Base-by-base conservation (phyloP, 805 yeast species). In the Komagataella phaffii region DNA sequence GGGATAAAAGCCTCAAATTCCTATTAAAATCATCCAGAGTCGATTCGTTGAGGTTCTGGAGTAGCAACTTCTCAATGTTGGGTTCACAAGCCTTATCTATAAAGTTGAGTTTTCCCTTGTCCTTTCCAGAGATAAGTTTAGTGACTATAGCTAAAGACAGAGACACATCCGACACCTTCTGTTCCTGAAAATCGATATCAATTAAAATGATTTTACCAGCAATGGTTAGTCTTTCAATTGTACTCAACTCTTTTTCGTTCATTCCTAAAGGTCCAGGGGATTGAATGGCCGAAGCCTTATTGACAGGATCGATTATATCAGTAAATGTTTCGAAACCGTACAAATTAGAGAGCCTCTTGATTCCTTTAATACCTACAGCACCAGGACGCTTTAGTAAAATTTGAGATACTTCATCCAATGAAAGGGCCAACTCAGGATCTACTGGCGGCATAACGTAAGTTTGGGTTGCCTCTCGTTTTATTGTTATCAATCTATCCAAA, bases 291-390 rank as follows among this genome's bases (percentile, higher is more conserved):
- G 47, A 18, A 14, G 46, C 18, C 17, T 21, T 18, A 17, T 30
- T 44, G 12, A 24, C 24, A 19, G 45, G 30, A 30, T 43, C 24
- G 17, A 51, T 24, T 4, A 56, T 55, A 53, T 64, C 68, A 3
- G 60, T 57, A 51, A 66, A 66, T 6, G 69, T 66, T 48, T 67
- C 70, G 52, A 68, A 68, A 2, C 71, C 72, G 51, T 68, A 67
- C n/a, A 65, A 61, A 48, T 64, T 64, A 10, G 70, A 64, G 10
- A 68, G 53, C 19, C 64, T 54, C 47, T 64, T 63, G 52, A 68
- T 64, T 6, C 69, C 65, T 8, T 61, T 66, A 12, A 66, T 57
- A 3, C 61, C 54, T 7, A 67, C 67, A 6, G 56, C 56, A 1
- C 71, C 72, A 2, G 72, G 72, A n/a, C 69, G 55, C 51, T 64